Evolutionary conservation across 768 basidiomycete species (phyloP).

Genomic region (Sporobolomyces phaffii): DNA sequence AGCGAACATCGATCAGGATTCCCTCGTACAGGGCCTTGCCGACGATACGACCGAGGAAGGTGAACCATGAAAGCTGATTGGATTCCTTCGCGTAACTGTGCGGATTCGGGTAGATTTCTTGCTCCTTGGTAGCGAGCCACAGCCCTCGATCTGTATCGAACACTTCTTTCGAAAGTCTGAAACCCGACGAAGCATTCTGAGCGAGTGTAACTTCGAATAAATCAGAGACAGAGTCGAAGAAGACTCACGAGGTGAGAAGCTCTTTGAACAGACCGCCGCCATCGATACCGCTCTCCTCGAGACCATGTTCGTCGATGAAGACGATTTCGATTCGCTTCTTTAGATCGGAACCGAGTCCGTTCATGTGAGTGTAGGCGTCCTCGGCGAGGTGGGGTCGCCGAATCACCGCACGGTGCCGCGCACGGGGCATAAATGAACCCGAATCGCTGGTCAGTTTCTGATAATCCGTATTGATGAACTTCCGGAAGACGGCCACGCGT

Average conservation of each 20-base stretch:
- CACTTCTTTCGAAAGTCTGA: conserved; percentile 80
- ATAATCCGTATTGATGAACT: conserved; percentile 66
- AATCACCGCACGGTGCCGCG: conserved; percentile 53
- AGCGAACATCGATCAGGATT: conserved; percentile 87
- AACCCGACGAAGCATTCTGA: too few species aligned
- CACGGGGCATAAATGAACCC: conserved; percentile 1
- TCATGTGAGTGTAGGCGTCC: conserved; percentile 81
- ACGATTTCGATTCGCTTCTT: conserved; percentile 78
- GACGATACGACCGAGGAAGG: conserved; percentile 84
- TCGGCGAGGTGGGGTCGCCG: conserved; percentile 73
- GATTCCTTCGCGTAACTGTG: conserved; percentile 83
- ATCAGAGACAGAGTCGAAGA: neutral
- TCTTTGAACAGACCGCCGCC: conserved; percentile 98
- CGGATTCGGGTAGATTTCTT: conserved; percentile 92
- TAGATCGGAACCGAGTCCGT: conserved; percentile 60
- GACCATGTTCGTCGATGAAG: conserved; percentile 69
- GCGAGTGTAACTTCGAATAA: too few species aligned
- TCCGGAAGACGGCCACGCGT: conserved; percentile 81
- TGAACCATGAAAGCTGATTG: conserved; percentile 78
- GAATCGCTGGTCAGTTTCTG: conserved; percentile 43
- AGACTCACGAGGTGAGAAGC: conserved; percentile 65
- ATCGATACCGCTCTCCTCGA: conserved; percentile 70
- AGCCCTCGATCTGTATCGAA: conserved; percentile 91
- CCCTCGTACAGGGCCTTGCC: conserved; percentile 97
- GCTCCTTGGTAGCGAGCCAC: conserved; percentile 83